Evolutionary conservation across 371 early-diverging fungal species (phyloP).

Genomic region (Actinomucor elegans): DNA sequence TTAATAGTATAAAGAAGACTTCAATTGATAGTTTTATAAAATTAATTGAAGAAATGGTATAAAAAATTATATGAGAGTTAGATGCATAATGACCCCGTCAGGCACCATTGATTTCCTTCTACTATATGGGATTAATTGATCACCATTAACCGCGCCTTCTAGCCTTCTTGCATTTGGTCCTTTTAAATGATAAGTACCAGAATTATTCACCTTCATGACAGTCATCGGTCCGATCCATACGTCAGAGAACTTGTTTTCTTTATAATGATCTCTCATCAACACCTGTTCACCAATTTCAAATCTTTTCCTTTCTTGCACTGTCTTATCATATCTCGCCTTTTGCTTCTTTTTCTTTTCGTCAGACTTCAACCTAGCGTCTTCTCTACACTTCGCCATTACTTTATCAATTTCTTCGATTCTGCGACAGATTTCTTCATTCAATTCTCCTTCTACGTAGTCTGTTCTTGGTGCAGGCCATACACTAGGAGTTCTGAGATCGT

Average conservation of each 20-base stretch:
- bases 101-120: conserved; percentile 1
- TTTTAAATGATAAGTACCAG: conserved; percentile 1
- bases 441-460: conserved; percentile 22
- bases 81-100: no score
- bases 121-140: neutral
- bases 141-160: conserved; percentile 2
- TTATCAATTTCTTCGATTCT: neutral
- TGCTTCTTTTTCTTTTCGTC: neutral
- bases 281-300: conserved; percentile 12
- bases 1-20: no score
- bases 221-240: conserved; percentile 17
- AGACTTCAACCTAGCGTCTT: neutral
- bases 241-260: conserved; percentile 9
- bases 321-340: neutral
- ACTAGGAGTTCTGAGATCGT: conserved; percentile 13
- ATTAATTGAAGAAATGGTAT: no score
- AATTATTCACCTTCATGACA: neutral
- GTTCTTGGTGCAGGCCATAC: conserved; percentile 14
- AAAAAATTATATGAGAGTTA: no score
- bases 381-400: neutral
- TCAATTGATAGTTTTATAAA: no score
- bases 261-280: conserved; percentile 8
- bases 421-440: conserved; percentile 5
- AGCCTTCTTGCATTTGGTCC: neutral
- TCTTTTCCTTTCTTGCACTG: neutral